phyloP scores from a whole-genome alignment of 75 land plant species.

The Cunninghamia lanceolata region DNA sequence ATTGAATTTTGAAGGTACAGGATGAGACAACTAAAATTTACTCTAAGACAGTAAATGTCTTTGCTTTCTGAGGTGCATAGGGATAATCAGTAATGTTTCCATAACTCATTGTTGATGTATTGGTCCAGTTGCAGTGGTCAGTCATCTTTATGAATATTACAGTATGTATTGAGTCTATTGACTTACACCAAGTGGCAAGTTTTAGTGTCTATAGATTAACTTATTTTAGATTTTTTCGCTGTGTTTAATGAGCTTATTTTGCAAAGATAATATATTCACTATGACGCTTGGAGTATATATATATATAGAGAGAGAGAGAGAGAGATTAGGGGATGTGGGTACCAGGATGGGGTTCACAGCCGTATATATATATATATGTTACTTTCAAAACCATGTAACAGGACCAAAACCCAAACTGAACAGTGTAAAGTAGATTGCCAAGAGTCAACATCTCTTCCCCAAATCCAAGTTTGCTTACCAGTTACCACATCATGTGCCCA shows the following conservation, averaged over 20 bases:
- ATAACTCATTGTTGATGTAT: neutral
- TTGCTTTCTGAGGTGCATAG: neutral
- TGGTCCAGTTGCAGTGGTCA: neutral
- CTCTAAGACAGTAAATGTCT: neutral
- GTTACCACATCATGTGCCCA: too few relatives aligned
- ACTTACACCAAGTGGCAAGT: neutral
- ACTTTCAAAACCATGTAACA: too few relatives aligned
- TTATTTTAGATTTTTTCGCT: neutral
- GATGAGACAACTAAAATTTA: neutral
- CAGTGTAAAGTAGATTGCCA: neutral
- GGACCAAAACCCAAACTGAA: too few relatives aligned
- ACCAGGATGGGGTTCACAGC: too few relatives aligned
- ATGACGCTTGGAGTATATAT: too few relatives aligned
- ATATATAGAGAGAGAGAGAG: too few relatives aligned
- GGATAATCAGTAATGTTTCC: neutral
- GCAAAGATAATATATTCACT: neutral
- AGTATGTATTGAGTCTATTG: neutral
- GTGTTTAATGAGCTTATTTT: neutral
- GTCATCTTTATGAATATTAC: neutral
- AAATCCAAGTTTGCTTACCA: neutral
- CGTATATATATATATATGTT: too few relatives aligned
- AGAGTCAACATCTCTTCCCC: neutral
- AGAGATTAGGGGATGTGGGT: too few relatives aligned
- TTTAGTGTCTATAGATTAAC: neutral
- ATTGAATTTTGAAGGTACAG: neutral